Evolutionary conservation across 2,329 filamentous ascomycete genomes (phyloP).

Genomic region (Sporothrix pseudoabietina): DNA sequence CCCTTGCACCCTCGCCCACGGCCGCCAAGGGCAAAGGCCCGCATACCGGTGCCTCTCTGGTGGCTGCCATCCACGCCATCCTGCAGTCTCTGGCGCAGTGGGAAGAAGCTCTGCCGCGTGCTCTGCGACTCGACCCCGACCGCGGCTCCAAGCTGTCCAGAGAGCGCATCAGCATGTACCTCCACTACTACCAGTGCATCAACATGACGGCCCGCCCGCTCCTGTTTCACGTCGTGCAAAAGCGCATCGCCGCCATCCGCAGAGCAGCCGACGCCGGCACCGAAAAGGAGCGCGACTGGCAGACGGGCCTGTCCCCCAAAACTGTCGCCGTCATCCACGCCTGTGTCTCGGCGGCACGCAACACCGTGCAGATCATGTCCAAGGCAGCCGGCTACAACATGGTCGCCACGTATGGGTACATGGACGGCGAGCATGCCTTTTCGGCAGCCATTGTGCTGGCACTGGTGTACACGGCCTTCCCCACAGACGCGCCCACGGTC

Average conservation of each 20-base stretch:
- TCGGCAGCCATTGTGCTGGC: slow-evolving; percentile 57
- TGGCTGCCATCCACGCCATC: slow-evolving; percentile 55
- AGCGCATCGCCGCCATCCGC: slow-evolving; percentile 45
- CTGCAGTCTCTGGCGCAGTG: slow-evolving; percentile 53
- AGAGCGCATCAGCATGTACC: slow-evolving; percentile 47
- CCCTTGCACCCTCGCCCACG: neutral
- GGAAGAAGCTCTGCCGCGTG: slow-evolving; percentile 51
- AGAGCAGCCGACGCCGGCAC: slow-evolving; percentile 28
- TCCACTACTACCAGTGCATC: slow-evolving; percentile 61
- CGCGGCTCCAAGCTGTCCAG: slow-evolving; percentile 44
- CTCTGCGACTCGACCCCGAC: slow-evolving; percentile 52
- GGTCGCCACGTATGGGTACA: slow-evolving; percentile 59
- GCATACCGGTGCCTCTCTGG: slow-evolving; percentile 41
- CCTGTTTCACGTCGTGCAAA: slow-evolving; percentile 56
- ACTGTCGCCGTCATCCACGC: slow-evolving; percentile 56
- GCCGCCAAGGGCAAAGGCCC: slow-evolving; percentile 35
- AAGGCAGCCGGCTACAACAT: slow-evolving; percentile 53
- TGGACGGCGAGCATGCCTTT: slow-evolving; percentile 60
- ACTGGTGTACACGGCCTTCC: slow-evolving; percentile 58
- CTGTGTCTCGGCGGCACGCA: slow-evolving; percentile 54
- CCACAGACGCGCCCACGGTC: slow-evolving; percentile 47
- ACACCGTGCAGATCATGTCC: slow-evolving; percentile 53
- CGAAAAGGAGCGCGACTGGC: slow-evolving; percentile 48
- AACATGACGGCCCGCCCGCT: slow-evolving; percentile 59
- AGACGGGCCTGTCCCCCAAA: slow-evolving; percentile 50